Conservation (phyloP, 495 filamentous ascomycete genomes). For the Aspergillus kassunensis region DNA sequence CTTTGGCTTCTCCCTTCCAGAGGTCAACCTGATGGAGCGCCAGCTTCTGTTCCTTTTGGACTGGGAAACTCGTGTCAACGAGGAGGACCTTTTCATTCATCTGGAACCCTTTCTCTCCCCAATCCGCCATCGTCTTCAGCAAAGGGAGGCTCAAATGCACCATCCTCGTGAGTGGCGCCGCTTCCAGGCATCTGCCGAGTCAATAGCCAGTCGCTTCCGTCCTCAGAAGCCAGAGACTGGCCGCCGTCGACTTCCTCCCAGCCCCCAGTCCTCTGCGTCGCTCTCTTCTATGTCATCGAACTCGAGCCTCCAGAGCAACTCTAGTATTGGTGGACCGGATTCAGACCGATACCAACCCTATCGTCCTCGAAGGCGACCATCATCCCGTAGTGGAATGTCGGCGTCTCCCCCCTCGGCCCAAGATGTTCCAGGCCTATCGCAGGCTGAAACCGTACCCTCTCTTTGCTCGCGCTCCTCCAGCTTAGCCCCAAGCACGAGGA, state of each 20-base stretch:
- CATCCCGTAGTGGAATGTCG: conserved; percentile 35
- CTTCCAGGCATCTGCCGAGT: conserved; percentile 39
- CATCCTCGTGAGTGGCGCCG: conserved; percentile 45
- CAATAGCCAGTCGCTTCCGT: conserved; percentile 39
- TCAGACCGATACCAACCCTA: conserved; percentile 37
- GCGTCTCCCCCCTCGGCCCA: conserved; percentile 48
- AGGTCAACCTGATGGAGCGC: conserved; percentile 99
- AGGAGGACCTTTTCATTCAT: conserved; percentile 80
- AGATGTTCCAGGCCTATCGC: conserved; percentile 45
- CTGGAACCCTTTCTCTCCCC: conserved; percentile 85
- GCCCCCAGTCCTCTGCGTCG: conserved; percentile 31
- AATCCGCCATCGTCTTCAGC: conserved; percentile 54
- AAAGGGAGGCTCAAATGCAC: conserved; percentile 30
- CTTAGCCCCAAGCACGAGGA: conserved; percentile 38
- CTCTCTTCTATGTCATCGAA: conserved; percentile 20
- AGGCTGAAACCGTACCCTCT: conserved; percentile 41
- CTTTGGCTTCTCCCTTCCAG: conserved; percentile 89
- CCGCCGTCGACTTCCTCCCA: conserved; percentile 33
- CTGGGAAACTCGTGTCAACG: conserved; percentile 82
- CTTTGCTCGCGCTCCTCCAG: conserved; percentile 49
- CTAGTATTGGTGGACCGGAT: conserved; percentile 28
- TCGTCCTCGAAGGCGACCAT: conserved; percentile 33
- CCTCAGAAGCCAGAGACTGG: conserved; percentile 36
- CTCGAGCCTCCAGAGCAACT: conserved; percentile 19
- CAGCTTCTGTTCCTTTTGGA: conserved; percentile 90